Evolutionary conservation across 2,329 filamentous ascomycete genomes (phyloP).

Genomic region (Cladosporium austrohemisphaericum): DNA sequence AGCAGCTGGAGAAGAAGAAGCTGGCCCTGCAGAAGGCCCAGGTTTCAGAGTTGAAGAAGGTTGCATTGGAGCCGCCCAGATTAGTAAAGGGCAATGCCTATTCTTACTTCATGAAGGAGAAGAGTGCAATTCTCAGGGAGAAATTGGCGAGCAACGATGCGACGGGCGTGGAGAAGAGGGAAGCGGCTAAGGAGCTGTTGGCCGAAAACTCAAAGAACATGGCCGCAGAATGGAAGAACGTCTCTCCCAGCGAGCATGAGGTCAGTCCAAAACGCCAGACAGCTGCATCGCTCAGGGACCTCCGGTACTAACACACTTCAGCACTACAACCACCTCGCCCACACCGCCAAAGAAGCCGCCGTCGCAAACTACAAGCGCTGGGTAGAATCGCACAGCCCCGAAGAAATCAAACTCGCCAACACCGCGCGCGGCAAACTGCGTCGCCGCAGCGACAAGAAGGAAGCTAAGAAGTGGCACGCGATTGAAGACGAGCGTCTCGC

Average conservation of each 20-base stretch:
- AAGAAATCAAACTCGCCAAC: conserved; percentile 59
- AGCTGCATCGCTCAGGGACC: too few species aligned
- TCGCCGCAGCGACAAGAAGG: conserved; percentile 18
- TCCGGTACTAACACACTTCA: too few species aligned
- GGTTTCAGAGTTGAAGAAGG: conserved; percentile 35
- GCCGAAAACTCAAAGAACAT: conserved; percentile 38
- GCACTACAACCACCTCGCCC: conserved; percentile 53
- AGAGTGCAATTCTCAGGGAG: too few species aligned
- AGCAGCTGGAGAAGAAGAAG: conserved; percentile 21
- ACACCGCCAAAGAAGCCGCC: conserved; percentile 44
- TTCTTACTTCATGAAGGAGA: conserved; percentile 24
- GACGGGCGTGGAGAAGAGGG: too few species aligned
- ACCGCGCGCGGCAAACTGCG: conserved; percentile 46
- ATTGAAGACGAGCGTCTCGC: conserved; percentile 55
- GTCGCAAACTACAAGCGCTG: conserved; percentile 49
- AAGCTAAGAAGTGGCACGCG: conserved; percentile 17
- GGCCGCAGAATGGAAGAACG: conserved; percentile 43
- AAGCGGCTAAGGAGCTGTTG: too few species aligned
- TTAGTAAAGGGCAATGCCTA: conserved; percentile 22
- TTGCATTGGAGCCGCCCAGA: conserved; percentile 36
- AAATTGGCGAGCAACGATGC: too few species aligned
- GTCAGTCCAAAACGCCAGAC: conserved; percentile 31
- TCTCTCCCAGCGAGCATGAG: conserved; percentile 45
- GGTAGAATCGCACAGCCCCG: conserved; percentile 52
- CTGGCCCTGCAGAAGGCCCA: conserved; percentile 25